A percentile compares a stretch with the other conserved stretches of the same genome.
phyloP scores from a whole-genome alignment of 768 basidiomycete species.

The Lactifluus pinguis region DNA sequence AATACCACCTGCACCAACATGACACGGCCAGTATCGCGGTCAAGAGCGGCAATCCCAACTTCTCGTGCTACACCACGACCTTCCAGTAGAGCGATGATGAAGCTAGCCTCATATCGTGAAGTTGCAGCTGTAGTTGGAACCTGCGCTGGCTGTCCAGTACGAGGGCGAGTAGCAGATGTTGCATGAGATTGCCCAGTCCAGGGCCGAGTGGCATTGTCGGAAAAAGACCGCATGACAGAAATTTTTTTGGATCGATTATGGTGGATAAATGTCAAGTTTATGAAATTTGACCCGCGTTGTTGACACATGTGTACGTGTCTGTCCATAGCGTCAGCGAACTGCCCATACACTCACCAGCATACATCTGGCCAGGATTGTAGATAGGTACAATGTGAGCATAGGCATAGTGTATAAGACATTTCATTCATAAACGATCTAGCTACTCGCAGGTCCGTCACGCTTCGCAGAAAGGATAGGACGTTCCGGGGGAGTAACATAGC shows the following conservation, averaged over 20 bases:
- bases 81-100: conserved; percentile 64
- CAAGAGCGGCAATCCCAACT: conserved; percentile 81
- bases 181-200: conserved; percentile 50
- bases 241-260: background rate
- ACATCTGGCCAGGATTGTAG: background rate
- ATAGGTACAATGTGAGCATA: background rate
- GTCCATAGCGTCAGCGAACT: background rate
- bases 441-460: background rate
- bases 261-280: background rate
- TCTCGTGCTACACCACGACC: conserved; percentile 73
- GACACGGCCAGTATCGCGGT: conserved; percentile 67
- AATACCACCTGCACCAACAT: conserved; percentile 64
- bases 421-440: background rate
- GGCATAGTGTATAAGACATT: background rate
- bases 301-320: background rate
- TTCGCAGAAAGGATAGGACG: background rate
- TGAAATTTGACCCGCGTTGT: background rate
- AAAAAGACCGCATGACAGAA: conserved; percentile 17
- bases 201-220: conserved; percentile 33
- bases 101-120: conserved; percentile 47
- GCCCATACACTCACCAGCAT: background rate
- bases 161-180: conserved; percentile 9
- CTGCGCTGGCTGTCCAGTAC: conserved; percentile 41
- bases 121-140: conserved; percentile 56
- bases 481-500: conserved; percentile 29